A percentile compares a stretch with the other conserved stretches of the same genome.
Evolutionary conservation across 1,284 basidiomycete genomes (phyloP).

Genomic region (Cystobasidium pallidum): DNA sequence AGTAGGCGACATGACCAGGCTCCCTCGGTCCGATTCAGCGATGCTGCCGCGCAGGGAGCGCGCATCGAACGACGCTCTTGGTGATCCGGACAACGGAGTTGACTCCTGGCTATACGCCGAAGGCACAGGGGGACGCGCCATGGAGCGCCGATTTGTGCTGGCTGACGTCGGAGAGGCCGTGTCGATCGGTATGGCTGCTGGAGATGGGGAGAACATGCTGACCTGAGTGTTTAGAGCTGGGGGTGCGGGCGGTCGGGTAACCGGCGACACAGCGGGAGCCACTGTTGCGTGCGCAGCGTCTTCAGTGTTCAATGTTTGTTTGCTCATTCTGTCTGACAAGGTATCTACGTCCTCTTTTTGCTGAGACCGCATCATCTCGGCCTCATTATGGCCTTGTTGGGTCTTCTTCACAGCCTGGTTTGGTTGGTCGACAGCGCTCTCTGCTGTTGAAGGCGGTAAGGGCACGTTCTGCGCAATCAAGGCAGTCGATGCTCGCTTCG

Average conservation of each 20-base stretch:
- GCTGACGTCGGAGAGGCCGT: conserved; percentile 19
- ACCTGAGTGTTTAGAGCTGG: conserved; percentile 9
- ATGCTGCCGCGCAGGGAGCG: conserved; percentile 8
- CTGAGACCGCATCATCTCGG: neutral
- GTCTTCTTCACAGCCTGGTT: conserved; percentile 6
- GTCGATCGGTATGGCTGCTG: too few relatives aligned
- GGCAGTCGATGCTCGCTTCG: conserved; percentile 21
- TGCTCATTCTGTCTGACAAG: neutral
- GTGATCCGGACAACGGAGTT: neutral
- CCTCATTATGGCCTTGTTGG: neutral
- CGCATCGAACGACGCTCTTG: conserved; percentile 20
- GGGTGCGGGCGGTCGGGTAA: conserved; percentile 12
- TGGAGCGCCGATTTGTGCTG: conserved; percentile 27
- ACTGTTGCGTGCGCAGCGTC: neutral
- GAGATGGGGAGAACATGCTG: neutral
- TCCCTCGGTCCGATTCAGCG: neutral
- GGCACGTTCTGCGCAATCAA: conserved; percentile 33
- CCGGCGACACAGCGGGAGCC: neutral
- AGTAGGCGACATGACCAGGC: conserved; percentile 13
- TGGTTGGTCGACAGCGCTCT: conserved; percentile 40
- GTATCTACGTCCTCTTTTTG: neutral
- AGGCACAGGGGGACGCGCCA: conserved; percentile 37
- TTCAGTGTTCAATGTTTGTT: conserved; percentile 8
- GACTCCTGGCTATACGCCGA: conserved; percentile 14
- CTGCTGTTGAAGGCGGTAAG: conserved; percentile 46